phyloP scores from a whole-genome alignment of 2,329 filamentous ascomycete genomes.

The Huntiella savannae region DNA sequence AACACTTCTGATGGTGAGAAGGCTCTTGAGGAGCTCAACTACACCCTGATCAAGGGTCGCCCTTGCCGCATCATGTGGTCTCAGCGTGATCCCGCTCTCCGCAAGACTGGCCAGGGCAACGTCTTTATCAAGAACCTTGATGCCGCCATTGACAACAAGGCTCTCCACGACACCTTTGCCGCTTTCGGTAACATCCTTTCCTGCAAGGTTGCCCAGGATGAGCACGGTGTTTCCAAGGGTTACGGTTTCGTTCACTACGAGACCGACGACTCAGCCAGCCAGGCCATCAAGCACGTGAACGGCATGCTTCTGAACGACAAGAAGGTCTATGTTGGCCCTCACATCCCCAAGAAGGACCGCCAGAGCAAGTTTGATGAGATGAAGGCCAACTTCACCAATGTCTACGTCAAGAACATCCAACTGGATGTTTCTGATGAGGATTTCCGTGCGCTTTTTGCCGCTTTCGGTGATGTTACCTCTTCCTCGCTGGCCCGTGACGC shows the following conservation, averaged over 20 bases:
- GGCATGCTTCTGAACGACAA: conserved; percentile 99
- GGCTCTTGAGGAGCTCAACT: conserved; percentile 97
- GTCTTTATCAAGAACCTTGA: conserved; percentile 99
- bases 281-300: conserved; percentile 98
- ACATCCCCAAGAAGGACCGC: conserved; percentile 99
- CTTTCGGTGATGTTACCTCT: conserved; percentile 85
- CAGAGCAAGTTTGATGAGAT: conserved; percentile 99
- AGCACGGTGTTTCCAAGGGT: conserved; percentile 90
- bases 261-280: conserved; percentile 88
- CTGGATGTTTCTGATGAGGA: conserved; percentile 74
- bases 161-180: conserved; percentile 95
- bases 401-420: conserved; percentile 98
- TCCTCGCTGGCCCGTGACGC: conserved; percentile 77
- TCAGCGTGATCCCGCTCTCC: conserved; percentile 93
- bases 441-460: conserved; percentile 84
- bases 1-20: conserved; percentile 91
- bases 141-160: conserved; percentile 98
- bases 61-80: conserved; percentile 99
- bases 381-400: conserved; percentile 99
- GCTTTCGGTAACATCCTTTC: conserved; percentile 98
- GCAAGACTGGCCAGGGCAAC: conserved; percentile 98
- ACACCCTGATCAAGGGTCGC: conserved; percentile 96
- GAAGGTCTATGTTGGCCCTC: conserved; percentile 98
- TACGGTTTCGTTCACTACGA: conserved; percentile 99
- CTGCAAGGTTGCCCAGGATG: conserved; percentile 98